Percentiles rank a stretch among this genome's conserved stretches.
phyloP scores from a whole-genome alignment of 164 flowering plant genomes.

The Sextonia rubra region DNA sequence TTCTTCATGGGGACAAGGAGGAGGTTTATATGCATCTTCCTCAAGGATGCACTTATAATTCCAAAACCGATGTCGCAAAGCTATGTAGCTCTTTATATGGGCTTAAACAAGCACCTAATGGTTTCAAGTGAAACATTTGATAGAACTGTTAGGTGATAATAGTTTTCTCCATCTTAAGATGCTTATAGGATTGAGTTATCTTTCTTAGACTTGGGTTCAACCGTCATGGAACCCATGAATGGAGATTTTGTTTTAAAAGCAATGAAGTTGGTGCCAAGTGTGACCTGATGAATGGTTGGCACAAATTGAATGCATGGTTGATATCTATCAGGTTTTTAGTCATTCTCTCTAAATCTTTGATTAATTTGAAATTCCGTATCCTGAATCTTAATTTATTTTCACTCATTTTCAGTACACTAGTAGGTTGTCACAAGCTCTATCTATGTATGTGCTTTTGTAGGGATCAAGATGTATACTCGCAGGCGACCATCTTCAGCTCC shows the following conservation, averaged over 20 bases:
- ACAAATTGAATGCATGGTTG: not conserved
- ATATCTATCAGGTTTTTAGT: not conserved
- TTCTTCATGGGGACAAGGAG: too few species aligned
- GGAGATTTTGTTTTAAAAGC: not conserved
- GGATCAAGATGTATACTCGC: slow-evolving; percentile 94
- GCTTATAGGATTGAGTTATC: not conserved
- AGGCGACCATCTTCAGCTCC: slow-evolving; percentile 99
- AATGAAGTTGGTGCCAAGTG: not conserved
- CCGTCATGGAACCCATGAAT: not conserved
- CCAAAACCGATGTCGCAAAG: too few species aligned
- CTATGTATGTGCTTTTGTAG: slow-evolving; percentile 27
- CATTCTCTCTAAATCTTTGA: too few species aligned
- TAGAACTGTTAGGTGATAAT: not conserved
- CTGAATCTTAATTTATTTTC: too few species aligned
- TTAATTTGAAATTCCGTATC: not conserved
- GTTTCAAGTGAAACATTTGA: not conserved
- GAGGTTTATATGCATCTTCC: too few species aligned
- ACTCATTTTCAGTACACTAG: not conserved
- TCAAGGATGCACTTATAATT: too few species aligned
- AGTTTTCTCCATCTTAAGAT: not conserved
- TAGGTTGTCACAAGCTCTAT: not conserved
- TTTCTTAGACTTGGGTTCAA: not conserved
- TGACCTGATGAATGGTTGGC: not conserved
- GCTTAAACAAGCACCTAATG: too few species aligned
- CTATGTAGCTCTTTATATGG: too few species aligned